These are phyloP conservation scores for Euclidium syriacum DNA, from an alignment of 345 rosid genomes.

Conservation along the genomic window DNA sequence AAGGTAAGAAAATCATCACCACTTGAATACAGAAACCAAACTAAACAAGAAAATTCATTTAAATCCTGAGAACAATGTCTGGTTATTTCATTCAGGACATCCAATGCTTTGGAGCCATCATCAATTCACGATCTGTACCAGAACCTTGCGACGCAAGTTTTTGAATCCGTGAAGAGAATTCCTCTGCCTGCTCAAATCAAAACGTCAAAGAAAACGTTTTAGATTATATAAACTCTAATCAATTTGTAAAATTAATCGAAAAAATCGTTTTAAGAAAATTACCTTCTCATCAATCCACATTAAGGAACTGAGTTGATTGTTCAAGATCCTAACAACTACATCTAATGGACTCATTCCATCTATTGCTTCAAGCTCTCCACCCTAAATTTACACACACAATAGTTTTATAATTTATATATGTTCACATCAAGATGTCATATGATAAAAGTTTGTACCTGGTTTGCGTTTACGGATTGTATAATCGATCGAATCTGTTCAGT, in stretches of 20 bases:
- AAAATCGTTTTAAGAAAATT: too few species aligned
- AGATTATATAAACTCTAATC: too few species aligned
- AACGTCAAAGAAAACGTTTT: too few species aligned
- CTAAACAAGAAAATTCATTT: too few species aligned
- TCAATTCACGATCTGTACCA: conserved; percentile 46
- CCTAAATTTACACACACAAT: conserved; percentile 42
- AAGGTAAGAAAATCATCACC: background rate
- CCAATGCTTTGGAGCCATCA: conserved; percentile 68
- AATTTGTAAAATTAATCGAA: too few species aligned
- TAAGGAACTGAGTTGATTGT: conserved; percentile 93
- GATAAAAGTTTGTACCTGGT: conserved; percentile 44
- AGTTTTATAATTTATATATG: background rate
- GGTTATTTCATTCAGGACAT: too few species aligned
- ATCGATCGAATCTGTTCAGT: conserved; percentile 82
- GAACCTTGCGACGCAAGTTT: conserved; percentile 75
- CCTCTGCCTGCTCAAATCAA: conserved; percentile 87
- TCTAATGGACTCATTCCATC: conserved; percentile 90
- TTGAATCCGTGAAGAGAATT: conserved; percentile 74
- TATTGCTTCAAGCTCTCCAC: conserved; percentile 74
- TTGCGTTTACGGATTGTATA: conserved; percentile 74
- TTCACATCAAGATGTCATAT: background rate
- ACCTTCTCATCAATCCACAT: conserved; percentile 99
- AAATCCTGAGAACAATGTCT: too few species aligned
- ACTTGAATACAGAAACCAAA: too few species aligned
- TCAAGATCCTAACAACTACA: conserved; percentile 78